phyloP scores from a whole-genome alignment of 306 rosid species.

The Cucumis sativus region Cucumber_9930_V3 NC_026659.2:27240001-27240500 shows the following conservation, averaged over 20 bases:
- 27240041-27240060: slow-evolving; percentile 2
- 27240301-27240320: background rate
- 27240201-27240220: background rate
- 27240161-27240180: background rate
- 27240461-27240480: too few relatives aligned
- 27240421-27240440: too few relatives aligned
- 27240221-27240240: background rate
- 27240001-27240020: slow-evolving; percentile 52
- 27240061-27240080: slow-evolving; percentile 2
- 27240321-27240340: background rate
- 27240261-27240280: slow-evolving; percentile 7
- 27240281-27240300: slow-evolving; percentile 7
- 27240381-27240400: background rate
- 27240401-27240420: too few relatives aligned
- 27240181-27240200: background rate
- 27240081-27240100: background rate
- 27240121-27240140: too few relatives aligned
- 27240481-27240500: too few relatives aligned
- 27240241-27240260: slow-evolving; percentile 1
- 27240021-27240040: slow-evolving; percentile 16
- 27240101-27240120: background rate
- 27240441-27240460: too few relatives aligned
- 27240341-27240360: background rate
- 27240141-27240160: too few relatives aligned
- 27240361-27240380: slow-evolving; percentile 5